These are phyloP conservation scores for Orbilia brochopaga DNA, from an alignment of 2,329 filamentous ascomycete genomes.

Conservation along the genomic window DNA sequence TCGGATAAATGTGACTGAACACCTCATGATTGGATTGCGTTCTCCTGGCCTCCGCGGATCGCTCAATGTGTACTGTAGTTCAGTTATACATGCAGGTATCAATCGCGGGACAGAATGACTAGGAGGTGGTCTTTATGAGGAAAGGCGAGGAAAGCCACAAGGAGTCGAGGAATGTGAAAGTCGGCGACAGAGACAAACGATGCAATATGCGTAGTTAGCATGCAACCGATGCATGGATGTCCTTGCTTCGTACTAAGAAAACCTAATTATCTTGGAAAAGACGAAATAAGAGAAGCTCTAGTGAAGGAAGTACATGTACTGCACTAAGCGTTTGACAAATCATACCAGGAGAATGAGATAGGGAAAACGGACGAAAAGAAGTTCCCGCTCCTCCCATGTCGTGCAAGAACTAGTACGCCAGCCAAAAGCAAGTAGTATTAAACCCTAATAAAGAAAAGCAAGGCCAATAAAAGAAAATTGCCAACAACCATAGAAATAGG, in stretches of 20 bases:
- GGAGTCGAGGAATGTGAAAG: neutral
- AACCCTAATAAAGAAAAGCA: constrained; percentile 14
- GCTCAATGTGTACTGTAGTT: neutral
- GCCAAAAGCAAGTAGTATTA: constrained; percentile 2
- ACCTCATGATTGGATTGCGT: neutral
- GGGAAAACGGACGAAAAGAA: constrained; percentile 5
- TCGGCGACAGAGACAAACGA: neutral
- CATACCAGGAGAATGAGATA: neutral
- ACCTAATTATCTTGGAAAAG: neutral
- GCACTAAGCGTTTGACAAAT: neutral
- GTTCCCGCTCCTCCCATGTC: neutral
- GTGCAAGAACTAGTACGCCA: constrained; percentile 12
- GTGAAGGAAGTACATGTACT: neutral
- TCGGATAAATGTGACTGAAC: constrained; percentile 7
- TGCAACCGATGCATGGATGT: neutral
- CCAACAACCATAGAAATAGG: neutral
- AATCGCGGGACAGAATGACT: too few relatives aligned
- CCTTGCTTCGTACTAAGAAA: neutral
- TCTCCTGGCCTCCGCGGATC: neutral
- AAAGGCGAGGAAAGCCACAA: neutral
- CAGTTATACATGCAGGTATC: neutral
- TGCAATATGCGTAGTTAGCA: neutral
- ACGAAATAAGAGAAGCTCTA: neutral
- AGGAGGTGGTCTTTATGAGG: neutral
- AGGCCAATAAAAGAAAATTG: neutral